A percentile compares a stretch with the other conserved stretches of the same genome.
Conservation (phyloP, 140 eudicot species). For the Ambrosia hybrid region DNA sequence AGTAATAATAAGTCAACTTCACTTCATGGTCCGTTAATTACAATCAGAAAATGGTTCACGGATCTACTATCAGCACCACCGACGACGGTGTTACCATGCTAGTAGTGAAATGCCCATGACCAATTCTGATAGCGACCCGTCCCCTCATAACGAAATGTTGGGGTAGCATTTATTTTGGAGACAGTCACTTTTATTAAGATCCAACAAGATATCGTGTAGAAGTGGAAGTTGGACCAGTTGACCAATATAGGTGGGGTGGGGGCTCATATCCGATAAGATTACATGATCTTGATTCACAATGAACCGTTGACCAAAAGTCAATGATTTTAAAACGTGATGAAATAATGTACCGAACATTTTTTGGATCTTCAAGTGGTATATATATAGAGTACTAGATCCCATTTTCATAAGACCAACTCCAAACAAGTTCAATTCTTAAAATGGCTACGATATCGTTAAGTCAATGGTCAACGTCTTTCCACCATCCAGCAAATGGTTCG, state of each 20-base stretch:
- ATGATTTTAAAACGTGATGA: conserved; percentile 12
- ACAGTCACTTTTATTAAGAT: conserved; percentile 5
- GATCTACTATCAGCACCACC: too few species aligned
- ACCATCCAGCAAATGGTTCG: conserved; percentile 20
- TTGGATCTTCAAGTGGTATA: conserved; percentile 17
- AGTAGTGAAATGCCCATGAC: too few species aligned
- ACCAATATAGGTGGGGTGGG: conserved; percentile 31
- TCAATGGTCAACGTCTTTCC: conserved; percentile 28
- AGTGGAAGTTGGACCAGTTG: conserved; percentile 20
- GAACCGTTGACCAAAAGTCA: conserved; percentile 25
- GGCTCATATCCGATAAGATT: conserved; percentile 42
- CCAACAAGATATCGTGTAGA: conserved; percentile 25
- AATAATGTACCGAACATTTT: conserved; percentile 8
- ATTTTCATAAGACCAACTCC: conserved; percentile 27
- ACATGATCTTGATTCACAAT: conserved; percentile 29
- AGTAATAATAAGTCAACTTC: too few species aligned
- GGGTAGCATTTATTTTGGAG: conserved; percentile 1
- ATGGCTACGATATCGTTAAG: conserved; percentile 40
- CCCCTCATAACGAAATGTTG: not conserved
- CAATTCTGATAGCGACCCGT: not conserved
- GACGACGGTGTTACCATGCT: too few species aligned
- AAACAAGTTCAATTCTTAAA: conserved; percentile 16
- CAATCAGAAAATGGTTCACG: too few species aligned
- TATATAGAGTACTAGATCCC: conserved; percentile 22
- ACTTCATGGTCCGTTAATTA: too few species aligned